These are phyloP conservation scores for Tulasnella sp. DNA, from an alignment of 768 basidiomycete genomes.

Conservation along the genomic window DNA sequence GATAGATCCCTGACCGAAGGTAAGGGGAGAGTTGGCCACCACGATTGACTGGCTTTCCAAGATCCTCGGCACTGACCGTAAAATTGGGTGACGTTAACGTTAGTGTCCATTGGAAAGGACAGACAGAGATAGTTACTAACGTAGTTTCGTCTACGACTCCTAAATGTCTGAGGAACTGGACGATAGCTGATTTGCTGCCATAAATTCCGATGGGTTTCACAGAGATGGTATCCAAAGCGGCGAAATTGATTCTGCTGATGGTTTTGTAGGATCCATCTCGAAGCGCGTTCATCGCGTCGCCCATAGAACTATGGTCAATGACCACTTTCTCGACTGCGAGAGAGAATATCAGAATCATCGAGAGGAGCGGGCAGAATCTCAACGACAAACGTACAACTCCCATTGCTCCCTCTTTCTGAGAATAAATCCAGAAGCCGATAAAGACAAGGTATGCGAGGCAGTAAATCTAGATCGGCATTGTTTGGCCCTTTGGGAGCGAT, in stretches of 20 bases:
- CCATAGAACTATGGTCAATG: slow-evolving; percentile 46
- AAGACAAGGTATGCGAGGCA: slow-evolving; percentile 37
- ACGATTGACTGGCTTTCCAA: neutral
- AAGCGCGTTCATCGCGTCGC: slow-evolving; percentile 41
- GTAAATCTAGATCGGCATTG: neutral
- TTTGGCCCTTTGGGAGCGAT: neutral
- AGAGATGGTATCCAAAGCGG: slow-evolving; percentile 38
- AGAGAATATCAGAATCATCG: too few species aligned
- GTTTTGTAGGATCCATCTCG: slow-evolving; percentile 46
- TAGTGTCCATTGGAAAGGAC: too few species aligned
- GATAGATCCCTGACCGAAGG: slow-evolving; percentile 18
- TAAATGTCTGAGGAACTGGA: slow-evolving; percentile 38
- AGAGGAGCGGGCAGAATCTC: too few species aligned
- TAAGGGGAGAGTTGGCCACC: neutral
- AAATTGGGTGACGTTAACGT: too few species aligned
- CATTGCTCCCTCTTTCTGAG: slow-evolving; percentile 43
- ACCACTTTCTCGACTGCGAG: slow-evolving; percentile 57
- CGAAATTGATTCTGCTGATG: slow-evolving; percentile 50
- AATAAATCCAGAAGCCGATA: slow-evolving; percentile 49
- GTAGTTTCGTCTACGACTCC: slow-evolving; percentile 33
- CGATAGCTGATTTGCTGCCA: slow-evolving; percentile 46
- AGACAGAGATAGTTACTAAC: slow-evolving; percentile 36
- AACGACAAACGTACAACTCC: too few species aligned
- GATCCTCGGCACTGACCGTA: neutral
- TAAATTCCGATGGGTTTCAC: slow-evolving; percentile 52